Percentiles rank a stretch among this genome's conserved stretches.
Conservation (phyloP, 108 stramenopile species). For the Skeletonema menzelii region DNA sequence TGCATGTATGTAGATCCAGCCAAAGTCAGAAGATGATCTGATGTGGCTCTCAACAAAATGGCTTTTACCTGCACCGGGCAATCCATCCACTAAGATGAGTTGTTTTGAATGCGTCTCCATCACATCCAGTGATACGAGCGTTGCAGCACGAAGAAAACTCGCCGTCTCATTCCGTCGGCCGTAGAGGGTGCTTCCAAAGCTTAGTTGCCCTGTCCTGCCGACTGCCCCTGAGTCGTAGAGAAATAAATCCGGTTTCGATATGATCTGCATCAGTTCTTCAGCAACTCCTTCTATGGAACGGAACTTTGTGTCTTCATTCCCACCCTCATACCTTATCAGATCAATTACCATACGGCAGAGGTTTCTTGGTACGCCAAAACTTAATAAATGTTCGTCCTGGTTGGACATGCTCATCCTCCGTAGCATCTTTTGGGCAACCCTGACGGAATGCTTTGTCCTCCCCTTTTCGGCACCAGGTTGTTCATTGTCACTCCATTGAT, state of each 20-base stretch:
- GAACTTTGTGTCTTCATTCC: neutral
- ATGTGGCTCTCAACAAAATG: neutral
- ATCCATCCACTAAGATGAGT: neutral
- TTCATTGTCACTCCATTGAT: neutral
- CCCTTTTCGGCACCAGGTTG: neutral
- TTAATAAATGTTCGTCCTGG: neutral
- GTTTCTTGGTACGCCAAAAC: neutral
- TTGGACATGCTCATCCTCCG: neutral
- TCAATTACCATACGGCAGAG: neutral
- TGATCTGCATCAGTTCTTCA: neutral
- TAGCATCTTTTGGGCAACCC: neutral
- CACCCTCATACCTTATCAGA: neutral
- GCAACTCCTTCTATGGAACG: neutral
- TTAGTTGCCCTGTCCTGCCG: neutral
- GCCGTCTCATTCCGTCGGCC: neutral
- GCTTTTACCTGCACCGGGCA: neutral
- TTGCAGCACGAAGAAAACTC: neutral
- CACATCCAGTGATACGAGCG: neutral
- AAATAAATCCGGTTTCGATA: neutral
- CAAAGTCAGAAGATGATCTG: neutral
- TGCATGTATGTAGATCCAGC: constrained; percentile 1
- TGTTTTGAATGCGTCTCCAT: neutral
- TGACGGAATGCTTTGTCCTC: neutral
- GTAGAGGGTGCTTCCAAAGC: neutral
- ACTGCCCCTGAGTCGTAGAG: neutral